These are phyloP conservation scores for Lecanicillium sp. DNA, from an alignment of 2,329 filamentous ascomycete genomes.

Conservation along the genomic window DNA sequence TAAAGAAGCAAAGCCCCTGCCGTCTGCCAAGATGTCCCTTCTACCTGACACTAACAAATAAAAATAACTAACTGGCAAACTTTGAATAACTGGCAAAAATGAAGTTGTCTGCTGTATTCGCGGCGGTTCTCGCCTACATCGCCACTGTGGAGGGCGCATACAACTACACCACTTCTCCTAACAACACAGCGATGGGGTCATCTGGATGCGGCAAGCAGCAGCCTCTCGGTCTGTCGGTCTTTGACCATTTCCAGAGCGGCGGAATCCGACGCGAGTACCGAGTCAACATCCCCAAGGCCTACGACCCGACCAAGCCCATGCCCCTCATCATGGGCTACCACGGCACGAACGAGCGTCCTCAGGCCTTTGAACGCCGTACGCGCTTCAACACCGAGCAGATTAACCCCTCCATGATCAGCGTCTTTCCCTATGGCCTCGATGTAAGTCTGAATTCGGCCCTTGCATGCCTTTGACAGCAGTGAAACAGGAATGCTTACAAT, in stretches of 20 bases:
- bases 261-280: background rate
- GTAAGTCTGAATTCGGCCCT: too few relatives aligned
- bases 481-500: background rate
- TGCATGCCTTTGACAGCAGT: too few relatives aligned
- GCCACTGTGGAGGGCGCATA: too few relatives aligned
- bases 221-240: background rate
- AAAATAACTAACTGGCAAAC: too few relatives aligned
- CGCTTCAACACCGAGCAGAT: background rate
- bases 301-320: background rate
- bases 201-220: background rate
- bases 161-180: too few relatives aligned
- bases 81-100: too few relatives aligned
- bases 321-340: slow-evolving; percentile 3
- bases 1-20: too few relatives aligned
- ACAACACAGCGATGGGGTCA: slow-evolving; percentile 2
- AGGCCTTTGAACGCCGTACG: background rate
- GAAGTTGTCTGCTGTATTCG: too few relatives aligned
- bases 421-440: slow-evolving; percentile 38
- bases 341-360: background rate
- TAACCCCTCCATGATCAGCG: slow-evolving; percentile 22
- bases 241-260: background rate
- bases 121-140: too few relatives aligned
- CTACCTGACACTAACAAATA: too few relatives aligned
- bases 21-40: too few relatives aligned
- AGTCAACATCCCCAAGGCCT: background rate